Evolutionary conservation across 805 yeast species (phyloP).

Genomic region (Lipomyces yamadae): DNA sequence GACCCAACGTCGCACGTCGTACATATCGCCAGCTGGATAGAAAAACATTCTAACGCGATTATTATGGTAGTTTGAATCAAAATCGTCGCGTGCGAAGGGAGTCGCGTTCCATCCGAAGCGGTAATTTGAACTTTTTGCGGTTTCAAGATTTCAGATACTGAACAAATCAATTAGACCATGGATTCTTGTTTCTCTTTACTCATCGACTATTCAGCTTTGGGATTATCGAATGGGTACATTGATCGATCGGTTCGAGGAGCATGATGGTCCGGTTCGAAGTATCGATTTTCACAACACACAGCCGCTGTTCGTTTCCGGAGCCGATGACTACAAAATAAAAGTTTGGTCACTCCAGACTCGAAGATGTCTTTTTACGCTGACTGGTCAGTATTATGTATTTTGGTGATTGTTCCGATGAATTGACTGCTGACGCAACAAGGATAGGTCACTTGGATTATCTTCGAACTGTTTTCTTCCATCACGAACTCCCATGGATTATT

Average conservation of each 20-base stretch:
- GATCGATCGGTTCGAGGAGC: constrained; percentile 95
- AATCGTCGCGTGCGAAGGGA: constrained; percentile 96
- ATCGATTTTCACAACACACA: constrained; percentile 97
- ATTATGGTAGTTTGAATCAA: constrained; percentile 80
- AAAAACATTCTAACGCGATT: background rate
- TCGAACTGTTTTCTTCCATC: constrained; percentile 92
- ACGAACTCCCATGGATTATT: constrained; percentile 95
- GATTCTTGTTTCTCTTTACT: constrained; percentile 92
- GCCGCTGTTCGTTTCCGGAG: constrained; percentile 95
- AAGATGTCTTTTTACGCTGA: constrained; percentile 87
- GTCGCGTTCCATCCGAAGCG: constrained; percentile 94
- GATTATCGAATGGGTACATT: constrained; percentile 99
- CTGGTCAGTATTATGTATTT: constrained; percentile 39
- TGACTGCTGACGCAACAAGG: background rate
- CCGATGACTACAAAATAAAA: constrained; percentile 93
- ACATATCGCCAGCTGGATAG: background rate
- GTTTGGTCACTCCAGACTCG: constrained; percentile 95
- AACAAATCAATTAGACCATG: constrained; percentile 66
- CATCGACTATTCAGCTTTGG: constrained; percentile 99
- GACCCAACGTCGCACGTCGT: background rate
- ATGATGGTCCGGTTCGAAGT: constrained; percentile 96
- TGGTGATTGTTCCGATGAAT: background rate
- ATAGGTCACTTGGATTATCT: constrained; percentile 92
- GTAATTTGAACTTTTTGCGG: constrained; percentile 41
- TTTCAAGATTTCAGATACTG: background rate